Base-by-base conservation (phyloP, 768 basidiomycete species). In the Podaxis mareebaensis region DNA sequence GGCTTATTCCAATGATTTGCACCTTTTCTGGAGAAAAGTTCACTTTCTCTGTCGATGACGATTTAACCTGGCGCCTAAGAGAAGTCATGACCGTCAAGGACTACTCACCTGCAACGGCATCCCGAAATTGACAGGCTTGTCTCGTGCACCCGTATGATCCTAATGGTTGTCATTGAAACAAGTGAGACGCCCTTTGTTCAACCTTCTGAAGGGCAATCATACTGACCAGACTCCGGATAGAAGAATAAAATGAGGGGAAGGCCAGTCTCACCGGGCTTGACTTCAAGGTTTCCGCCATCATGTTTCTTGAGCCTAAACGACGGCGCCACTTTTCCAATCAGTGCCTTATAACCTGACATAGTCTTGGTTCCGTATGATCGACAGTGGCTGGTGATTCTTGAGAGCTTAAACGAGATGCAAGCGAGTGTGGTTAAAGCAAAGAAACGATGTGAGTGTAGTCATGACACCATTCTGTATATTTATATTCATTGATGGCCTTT, bases 71-170 rank as follows among this genome's bases (percentile, higher is more conserved):
- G 3, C n/a, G 24, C 17, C n/a, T 20, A 12, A 33, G 2, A 33
- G 30, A 33, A 7, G 30, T 15, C 20, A 17, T 40, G 28, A 17
- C 12, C 38, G 8, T 24, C 42, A 11, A 11, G 51, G n/a, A 33
- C 57, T 3, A 71, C 83, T 61, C 62, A 90, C 90, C 85, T 39
- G 78, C 83, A 48, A 91, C 75, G 3, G 91, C 91, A 76, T 95
- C 90, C 26, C 93, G 84, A 74, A 95, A 93, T 58, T 86, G 81
- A 68, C 92, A 93, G 1, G 89, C 92, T 73, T 95, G 87, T 69
- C 83, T 87, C 17, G 91, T 95, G 74, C 93, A 94, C 4, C 89
- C 92, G 56, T 78, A 87, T 2, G 91, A 85, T 5, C 88, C 91
- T 88, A 57, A n/a, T 17, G 10, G 28, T 33, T 33, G 8, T 33